phyloP scores from a whole-genome alignment of 1,284 basidiomycete species.

The Erythrobasidium hasegawianum region DNA sequence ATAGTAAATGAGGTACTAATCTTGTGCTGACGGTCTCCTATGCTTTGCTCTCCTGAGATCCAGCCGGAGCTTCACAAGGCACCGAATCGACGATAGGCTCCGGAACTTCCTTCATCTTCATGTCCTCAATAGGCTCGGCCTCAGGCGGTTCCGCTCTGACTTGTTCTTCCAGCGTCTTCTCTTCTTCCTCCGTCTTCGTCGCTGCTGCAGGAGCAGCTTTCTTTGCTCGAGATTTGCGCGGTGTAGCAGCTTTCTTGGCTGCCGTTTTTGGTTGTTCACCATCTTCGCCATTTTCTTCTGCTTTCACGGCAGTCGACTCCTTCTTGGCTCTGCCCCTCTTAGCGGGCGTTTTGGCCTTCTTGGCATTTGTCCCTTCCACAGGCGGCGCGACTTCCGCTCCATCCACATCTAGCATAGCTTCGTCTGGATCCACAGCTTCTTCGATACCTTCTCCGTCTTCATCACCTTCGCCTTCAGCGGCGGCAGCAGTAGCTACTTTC shows the following conservation, averaged over 20 bases:
- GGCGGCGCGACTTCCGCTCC: slow-evolving; percentile 44
- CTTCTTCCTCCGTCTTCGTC: background rate
- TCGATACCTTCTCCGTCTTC: slow-evolving; percentile 38
- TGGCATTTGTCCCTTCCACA: slow-evolving; percentile 44
- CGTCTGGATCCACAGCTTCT: slow-evolving; percentile 36
- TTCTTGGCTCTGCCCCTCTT: slow-evolving; percentile 38
- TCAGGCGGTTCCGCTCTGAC: slow-evolving; percentile 22
- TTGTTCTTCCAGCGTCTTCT: background rate
- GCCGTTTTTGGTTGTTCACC: background rate
- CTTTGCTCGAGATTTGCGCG: slow-evolving; percentile 10
- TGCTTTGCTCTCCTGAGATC: background rate
- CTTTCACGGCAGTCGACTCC: background rate
- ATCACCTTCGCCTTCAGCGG: slow-evolving; percentile 36
- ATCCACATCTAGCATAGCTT: slow-evolving; percentile 44
- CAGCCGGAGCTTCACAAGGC: slow-evolving; percentile 1
- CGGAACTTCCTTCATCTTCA: slow-evolving; percentile 10
- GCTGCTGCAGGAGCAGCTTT: slow-evolving; percentile 1
- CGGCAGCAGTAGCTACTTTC: no score
- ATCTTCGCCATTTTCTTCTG: background rate
- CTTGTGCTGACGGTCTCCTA: no score
- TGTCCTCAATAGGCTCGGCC: slow-evolving; percentile 25
- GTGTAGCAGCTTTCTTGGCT: slow-evolving; percentile 1
- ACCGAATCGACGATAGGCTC: slow-evolving; percentile 3
- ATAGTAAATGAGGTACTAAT: no score
- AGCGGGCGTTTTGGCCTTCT: slow-evolving; percentile 43